Evolutionary conservation across 345 rosid genomes (phyloP).

Genomic region (Ceriops tagal): DNA sequence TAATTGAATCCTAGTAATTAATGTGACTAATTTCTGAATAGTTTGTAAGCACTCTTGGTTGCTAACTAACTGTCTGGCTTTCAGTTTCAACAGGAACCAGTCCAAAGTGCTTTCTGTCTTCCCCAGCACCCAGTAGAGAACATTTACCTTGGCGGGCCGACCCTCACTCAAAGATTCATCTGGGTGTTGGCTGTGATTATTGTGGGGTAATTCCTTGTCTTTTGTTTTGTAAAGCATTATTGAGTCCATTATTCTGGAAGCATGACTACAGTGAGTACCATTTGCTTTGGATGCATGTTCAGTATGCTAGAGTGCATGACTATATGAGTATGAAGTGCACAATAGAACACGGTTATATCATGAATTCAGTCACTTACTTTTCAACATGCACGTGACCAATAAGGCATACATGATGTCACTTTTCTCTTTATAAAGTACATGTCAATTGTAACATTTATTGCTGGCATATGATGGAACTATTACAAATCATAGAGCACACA

Average conservation of each 20-base stretch:
- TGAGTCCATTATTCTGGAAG: background rate
- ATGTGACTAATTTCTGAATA: too few species aligned
- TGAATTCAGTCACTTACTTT: too few species aligned
- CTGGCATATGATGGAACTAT: too few species aligned
- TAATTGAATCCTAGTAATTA: background rate
- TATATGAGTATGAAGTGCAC: background rate
- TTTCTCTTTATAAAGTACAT: too few species aligned
- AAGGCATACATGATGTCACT: too few species aligned
- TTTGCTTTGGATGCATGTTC: too few species aligned
- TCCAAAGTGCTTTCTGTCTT: conserved; percentile 14
- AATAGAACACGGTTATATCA: background rate
- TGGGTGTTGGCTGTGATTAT: conserved; percentile 60
- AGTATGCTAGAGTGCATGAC: too few species aligned
- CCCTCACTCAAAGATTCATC: conserved; percentile 32
- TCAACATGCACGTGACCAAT: background rate
- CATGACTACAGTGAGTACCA: background rate
- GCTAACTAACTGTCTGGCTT: conserved; percentile 8
- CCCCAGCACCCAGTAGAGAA: conserved; percentile 4
- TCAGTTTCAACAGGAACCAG: conserved; percentile 38
- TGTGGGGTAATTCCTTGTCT: conserved; percentile 51
- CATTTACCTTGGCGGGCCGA: conserved; percentile 23
- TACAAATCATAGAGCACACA: too few species aligned
- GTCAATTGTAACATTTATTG: too few species aligned
- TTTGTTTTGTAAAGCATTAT: background rate
- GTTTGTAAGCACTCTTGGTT: background rate